phyloP scores from a whole-genome alignment of 768 basidiomycete species.

The Lentinula aciculospora region DNA sequence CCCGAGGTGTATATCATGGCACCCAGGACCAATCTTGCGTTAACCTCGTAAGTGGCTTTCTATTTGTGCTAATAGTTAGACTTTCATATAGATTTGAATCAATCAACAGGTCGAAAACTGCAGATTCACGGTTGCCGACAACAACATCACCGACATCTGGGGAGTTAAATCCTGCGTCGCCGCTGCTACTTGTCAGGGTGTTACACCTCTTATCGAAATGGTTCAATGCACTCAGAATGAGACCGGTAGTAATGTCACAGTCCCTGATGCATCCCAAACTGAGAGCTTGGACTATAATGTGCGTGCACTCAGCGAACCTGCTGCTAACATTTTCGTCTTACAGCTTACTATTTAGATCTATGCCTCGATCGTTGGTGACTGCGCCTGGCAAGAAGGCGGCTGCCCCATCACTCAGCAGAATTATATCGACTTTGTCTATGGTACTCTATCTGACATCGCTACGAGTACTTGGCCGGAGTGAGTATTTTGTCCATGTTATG shows the following conservation, averaged over 20 bases:
- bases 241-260: neutral
- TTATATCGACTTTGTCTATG: slow-evolving; percentile 15
- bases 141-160: slow-evolving; percentile 7
- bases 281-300: slow-evolving; percentile 9
- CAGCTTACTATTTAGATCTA: slow-evolving; percentile 11
- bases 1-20: neutral
- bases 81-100: neutral
- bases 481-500: neutral
- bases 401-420: slow-evolving; percentile 17
- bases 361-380: slow-evolving; percentile 15
- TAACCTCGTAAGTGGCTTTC: neutral
- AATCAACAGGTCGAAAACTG: slow-evolving; percentile 4
- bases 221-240: slow-evolving; percentile 4
- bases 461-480: neutral
- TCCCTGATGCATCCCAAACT: neutral
- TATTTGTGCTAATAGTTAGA: too few relatives aligned
- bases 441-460: slow-evolving; percentile 5
- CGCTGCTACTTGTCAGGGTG: slow-evolving; percentile 11
- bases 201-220: slow-evolving; percentile 7
- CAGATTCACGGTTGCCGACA: neutral
- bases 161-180: slow-evolving; percentile 7
- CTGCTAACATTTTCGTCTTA: too few relatives aligned
- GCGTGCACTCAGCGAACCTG: neutral
- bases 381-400: slow-evolving; percentile 11
- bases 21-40: slow-evolving; percentile 1